Percentiles rank a stretch among this genome's conserved stretches.
phyloP scores from a whole-genome alignment of 768 basidiomycete species.

The Termitomyces sp. region DNA sequence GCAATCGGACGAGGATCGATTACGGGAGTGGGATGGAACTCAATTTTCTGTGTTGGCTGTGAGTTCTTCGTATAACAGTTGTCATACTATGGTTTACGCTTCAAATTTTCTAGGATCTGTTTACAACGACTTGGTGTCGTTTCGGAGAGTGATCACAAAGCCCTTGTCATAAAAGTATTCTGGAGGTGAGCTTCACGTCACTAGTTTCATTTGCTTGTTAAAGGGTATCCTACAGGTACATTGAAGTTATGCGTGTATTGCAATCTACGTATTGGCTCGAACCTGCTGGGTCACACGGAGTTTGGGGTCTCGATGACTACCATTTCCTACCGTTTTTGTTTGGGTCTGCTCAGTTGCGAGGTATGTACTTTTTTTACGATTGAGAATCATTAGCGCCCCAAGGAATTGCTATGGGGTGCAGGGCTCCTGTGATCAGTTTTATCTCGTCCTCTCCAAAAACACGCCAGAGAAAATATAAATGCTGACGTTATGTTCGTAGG shows the following conservation, averaged over 20 bases:
- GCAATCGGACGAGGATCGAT: constrained; percentile 87
- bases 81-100: background rate
- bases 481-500: constrained; percentile 32
- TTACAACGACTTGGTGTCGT: constrained; percentile 69
- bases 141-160: constrained; percentile 56
- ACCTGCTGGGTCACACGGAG: constrained; percentile 96
- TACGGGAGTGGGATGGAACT: constrained; percentile 99
- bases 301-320: constrained; percentile 97
- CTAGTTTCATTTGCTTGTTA: background rate
- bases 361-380: constrained; percentile 21
- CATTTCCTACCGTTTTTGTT: constrained; percentile 93
- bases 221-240: constrained; percentile 59
- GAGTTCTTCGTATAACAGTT: constrained; percentile 23
- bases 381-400: too few species aligned
- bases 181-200: constrained; percentile 60
- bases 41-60: constrained; percentile 98
- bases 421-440: too few species aligned
- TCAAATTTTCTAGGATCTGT: constrained; percentile 56
- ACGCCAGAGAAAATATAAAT: background rate
- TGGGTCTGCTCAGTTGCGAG: constrained; percentile 76
- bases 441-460: background rate
- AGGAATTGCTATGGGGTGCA: background rate
- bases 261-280: constrained; percentile 98
- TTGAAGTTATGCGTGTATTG: constrained; percentile 76
- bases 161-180: constrained; percentile 81